Evolutionary conservation across 441 rosid species (phyloP).

Genomic region (Cnidoscolus chayamansa): DNA sequence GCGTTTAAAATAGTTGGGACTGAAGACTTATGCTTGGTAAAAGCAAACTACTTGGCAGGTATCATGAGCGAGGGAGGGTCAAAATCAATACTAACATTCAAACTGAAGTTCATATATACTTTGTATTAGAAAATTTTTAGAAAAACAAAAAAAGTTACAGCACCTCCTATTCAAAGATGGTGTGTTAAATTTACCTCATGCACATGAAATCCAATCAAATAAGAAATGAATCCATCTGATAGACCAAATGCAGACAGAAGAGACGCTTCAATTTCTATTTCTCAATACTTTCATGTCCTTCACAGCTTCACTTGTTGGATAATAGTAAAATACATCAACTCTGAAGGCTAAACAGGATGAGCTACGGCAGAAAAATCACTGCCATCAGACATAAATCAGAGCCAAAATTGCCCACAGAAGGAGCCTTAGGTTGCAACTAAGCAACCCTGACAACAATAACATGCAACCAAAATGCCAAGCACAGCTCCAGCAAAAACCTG

Average conservation of each 20-base stretch:
- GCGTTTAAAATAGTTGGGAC: too few species aligned
- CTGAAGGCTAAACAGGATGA: slow-evolving; percentile 9
- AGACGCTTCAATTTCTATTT: background rate
- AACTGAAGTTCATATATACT: too few species aligned
- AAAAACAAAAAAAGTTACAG: too few species aligned
- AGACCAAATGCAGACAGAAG: background rate
- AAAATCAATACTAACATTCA: too few species aligned
- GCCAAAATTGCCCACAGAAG: slow-evolving; percentile 26
- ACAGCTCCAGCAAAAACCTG: slow-evolving; percentile 85
- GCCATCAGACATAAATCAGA: background rate
- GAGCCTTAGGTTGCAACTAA: slow-evolving; percentile 43
- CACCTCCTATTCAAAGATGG: too few species aligned
- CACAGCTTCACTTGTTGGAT: background rate
- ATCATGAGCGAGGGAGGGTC: too few species aligned
- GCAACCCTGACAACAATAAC: slow-evolving; percentile 61
- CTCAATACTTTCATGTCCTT: background rate
- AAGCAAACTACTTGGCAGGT: too few species aligned
- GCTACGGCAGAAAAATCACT: slow-evolving; percentile 3
- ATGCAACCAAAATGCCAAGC: slow-evolving; percentile 71
- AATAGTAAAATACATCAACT: slow-evolving; percentile 14
- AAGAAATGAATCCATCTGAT: background rate
- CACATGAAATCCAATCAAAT: too few species aligned
- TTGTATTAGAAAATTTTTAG: too few species aligned
- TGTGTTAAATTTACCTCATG: too few species aligned
- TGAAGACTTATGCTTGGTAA: too few species aligned